Evolutionary conservation across 2,329 filamentous ascomycete genomes (phyloP).

Genomic region (Fusarium penzigii): DNA sequence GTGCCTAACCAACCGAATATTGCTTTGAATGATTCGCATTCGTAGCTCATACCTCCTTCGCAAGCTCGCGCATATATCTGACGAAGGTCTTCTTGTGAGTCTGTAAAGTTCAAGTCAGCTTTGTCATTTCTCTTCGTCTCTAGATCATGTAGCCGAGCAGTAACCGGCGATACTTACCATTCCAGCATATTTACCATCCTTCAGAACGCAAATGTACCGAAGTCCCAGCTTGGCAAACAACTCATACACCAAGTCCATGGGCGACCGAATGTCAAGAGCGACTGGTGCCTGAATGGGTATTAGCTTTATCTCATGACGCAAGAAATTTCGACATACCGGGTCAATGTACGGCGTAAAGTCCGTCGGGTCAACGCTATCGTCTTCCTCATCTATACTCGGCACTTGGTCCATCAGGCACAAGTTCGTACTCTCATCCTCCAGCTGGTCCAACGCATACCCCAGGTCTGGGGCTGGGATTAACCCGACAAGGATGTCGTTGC

Average conservation of each 20-base stretch:
- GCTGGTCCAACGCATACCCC: constrained; percentile 85
- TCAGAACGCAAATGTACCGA: constrained; percentile 86
- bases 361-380: constrained; percentile 66
- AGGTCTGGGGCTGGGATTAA: constrained; percentile 93
- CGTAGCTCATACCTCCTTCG: constrained; percentile 47
- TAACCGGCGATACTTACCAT: constrained; percentile 62
- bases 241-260: constrained; percentile 95
- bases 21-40: not conserved
- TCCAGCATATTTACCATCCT: constrained; percentile 82
- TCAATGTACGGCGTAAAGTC: constrained; percentile 94
- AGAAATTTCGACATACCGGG: constrained; percentile 54
- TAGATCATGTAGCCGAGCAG: not conserved
- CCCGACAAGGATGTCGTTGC: constrained; percentile 78
- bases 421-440: constrained; percentile 71
- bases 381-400: constrained; percentile 62
- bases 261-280: constrained; percentile 81
- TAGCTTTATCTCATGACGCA: too few relatives aligned
- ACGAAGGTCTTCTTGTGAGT: constrained; percentile 97
- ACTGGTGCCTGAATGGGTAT: constrained; percentile 66
- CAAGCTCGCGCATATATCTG: constrained; percentile 85
- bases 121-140: constrained; percentile 1
- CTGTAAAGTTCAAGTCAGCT: constrained; percentile 40
- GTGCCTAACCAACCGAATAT: too few relatives aligned
- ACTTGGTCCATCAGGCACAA: constrained; percentile 81
- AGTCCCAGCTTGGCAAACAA: constrained; percentile 93